These are phyloP conservation scores for Mortierella hygrophila DNA, from an alignment of 192 early-diverging fungal species.

Conservation along the genomic window DNA sequence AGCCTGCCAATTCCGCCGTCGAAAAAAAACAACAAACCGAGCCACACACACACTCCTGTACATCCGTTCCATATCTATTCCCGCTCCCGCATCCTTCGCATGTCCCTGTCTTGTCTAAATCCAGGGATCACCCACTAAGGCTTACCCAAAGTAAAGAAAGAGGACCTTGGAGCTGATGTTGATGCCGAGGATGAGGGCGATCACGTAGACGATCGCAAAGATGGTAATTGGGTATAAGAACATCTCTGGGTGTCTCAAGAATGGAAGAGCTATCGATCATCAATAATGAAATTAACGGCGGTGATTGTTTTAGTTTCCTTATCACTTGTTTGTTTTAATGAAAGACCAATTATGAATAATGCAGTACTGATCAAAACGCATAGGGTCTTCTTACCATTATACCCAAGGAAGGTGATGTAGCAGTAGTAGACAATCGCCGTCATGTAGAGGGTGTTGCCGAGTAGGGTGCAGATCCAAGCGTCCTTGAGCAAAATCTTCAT, in stretches of 20 bases:
- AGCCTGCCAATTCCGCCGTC: too few species aligned
- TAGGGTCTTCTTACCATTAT: slow-evolving; percentile 75
- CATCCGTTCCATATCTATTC: background rate
- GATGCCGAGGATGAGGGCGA: slow-evolving; percentile 75
- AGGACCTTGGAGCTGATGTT: slow-evolving; percentile 84
- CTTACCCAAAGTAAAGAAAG: slow-evolving; percentile 79
- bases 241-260: slow-evolving; percentile 88
- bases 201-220: slow-evolving; percentile 69
- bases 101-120: background rate
- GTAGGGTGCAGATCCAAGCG: slow-evolving; percentile 83
- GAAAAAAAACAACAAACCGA: background rate
- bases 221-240: slow-evolving; percentile 91
- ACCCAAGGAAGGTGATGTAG: slow-evolving; percentile 94
- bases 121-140: background rate
- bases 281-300: background rate
- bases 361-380: background rate
- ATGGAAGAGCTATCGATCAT: slow-evolving; percentile 83
- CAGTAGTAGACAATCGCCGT: slow-evolving; percentile 83
- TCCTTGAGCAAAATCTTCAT: slow-evolving; percentile 83
- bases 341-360: too few species aligned
- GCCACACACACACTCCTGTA: background rate
- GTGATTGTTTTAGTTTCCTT: background rate
- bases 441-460: slow-evolving; percentile 93
- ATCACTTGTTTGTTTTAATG: background rate
- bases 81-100: background rate